These are phyloP conservation scores for Cystobasidium sp. DNA, from an alignment of 1,284 basidiomycete species.

Conservation along the genomic window DNA sequence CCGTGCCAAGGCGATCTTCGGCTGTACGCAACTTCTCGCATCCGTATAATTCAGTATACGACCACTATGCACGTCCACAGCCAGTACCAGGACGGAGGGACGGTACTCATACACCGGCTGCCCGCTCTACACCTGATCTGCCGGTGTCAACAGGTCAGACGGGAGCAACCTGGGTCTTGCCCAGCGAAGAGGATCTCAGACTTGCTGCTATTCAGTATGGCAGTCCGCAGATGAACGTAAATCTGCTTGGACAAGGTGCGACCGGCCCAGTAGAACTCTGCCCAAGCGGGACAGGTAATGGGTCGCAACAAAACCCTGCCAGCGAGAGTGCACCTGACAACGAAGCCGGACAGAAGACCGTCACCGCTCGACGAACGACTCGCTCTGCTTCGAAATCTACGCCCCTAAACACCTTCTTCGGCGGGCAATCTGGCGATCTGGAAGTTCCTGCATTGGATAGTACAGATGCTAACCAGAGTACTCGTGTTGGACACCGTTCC, in stretches of 20 bases:
- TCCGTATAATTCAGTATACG: conserved; percentile 1
- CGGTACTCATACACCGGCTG: background rate
- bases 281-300: too few species aligned
- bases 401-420: background rate
- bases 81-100: background rate
- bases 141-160: background rate
- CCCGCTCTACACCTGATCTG: background rate
- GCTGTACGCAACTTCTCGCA: background rate
- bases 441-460: background rate
- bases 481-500: too few species aligned
- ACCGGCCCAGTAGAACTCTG: too few species aligned
- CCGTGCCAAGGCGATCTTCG: background rate
- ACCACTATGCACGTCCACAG: background rate
- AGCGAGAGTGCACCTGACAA: background rate
- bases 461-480: too few species aligned
- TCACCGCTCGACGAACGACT: background rate
- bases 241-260: too few species aligned
- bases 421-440: background rate
- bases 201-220: conserved; percentile 24
- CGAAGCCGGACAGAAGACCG: background rate
- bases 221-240: background rate
- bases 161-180: conserved; percentile 1
- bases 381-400: background rate
- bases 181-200: conserved; percentile 32
- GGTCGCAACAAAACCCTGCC: background rate